phyloP scores from a whole-genome alignment of 176 grass and related monocot species.

The Hordeum vulgare region MorexV3_pseudomolecules_assembly NC_058521.1:580906576-580907075 shows the following conservation, averaged over 20 bases:
- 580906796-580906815: neutral
- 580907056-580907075: neutral
- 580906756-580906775: neutral
- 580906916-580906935: neutral
- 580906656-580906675: neutral
- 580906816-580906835: neutral
- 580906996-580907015: neutral
- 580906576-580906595: neutral
- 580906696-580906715: neutral
- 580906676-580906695: neutral
- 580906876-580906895: neutral
- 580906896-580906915: neutral
- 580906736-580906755: neutral
- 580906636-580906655: neutral
- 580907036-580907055: neutral
- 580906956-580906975: neutral
- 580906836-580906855: neutral
- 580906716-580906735: neutral
- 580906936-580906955: no score
- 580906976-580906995: neutral
- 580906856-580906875: neutral
- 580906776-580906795: neutral
- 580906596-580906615: neutral
- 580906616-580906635: slow-evolving; percentile 1
- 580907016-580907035: neutral